Evolutionary conservation across 306 rosid species (phyloP).

Genomic region (Senna tora): DNA sequence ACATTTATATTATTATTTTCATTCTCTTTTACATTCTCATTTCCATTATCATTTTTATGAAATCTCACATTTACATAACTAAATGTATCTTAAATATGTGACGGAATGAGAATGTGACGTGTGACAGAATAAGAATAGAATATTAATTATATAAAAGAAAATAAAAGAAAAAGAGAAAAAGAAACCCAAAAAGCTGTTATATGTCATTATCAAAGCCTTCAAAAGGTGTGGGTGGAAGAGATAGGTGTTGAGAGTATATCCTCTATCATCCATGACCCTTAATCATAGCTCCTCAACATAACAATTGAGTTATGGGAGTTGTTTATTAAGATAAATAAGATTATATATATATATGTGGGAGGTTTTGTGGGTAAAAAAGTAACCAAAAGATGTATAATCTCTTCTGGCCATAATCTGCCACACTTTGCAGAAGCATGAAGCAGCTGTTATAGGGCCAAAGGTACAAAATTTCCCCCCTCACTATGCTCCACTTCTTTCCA

Average conservation of each 20-base stretch:
- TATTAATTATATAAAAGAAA: too few species aligned
- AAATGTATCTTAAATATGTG: too few species aligned
- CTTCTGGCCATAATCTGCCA: slow-evolving; percentile 57
- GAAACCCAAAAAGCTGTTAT: slow-evolving; percentile 56
- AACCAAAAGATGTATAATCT: slow-evolving; percentile 52
- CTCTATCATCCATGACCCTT: slow-evolving; percentile 53
- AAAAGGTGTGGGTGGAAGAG: slow-evolving; percentile 59
- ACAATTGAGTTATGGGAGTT: slow-evolving; percentile 30
- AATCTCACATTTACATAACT: too few species aligned
- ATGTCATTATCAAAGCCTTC: slow-evolving; percentile 68
- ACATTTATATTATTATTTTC: too few species aligned
- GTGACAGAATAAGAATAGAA: too few species aligned
- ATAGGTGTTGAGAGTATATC: slow-evolving; percentile 43
- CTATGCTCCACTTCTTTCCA: slow-evolving; percentile 20
- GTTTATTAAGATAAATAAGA: slow-evolving; percentile 30
- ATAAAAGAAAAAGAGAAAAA: slow-evolving; percentile 26
- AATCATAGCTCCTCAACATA: slow-evolving; percentile 54
- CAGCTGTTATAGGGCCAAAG: slow-evolving; percentile 46
- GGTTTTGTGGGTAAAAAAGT: slow-evolving; percentile 42
- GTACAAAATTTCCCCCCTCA: slow-evolving; percentile 42
- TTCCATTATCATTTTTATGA: too few species aligned
- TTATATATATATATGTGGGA: neutral
- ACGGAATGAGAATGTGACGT: too few species aligned
- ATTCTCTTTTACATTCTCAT: too few species aligned
- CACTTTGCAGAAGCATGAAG: slow-evolving; percentile 65